phyloP scores from a whole-genome alignment of 2,329 filamentous ascomycete genomes.

The Fonsecaea pedrosoi region DNA sequence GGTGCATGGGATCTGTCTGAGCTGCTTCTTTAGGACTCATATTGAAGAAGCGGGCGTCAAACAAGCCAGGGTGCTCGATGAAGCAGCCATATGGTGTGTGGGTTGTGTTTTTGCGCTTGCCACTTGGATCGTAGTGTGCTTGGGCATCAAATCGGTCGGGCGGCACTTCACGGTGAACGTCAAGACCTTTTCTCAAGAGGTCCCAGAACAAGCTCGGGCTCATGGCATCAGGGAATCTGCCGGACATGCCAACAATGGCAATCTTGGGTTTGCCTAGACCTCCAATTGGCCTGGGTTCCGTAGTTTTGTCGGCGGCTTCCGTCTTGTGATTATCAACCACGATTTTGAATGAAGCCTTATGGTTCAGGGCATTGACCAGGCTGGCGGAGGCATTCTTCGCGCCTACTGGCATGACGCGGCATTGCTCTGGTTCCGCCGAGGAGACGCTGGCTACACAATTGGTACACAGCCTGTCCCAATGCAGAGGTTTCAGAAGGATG shows the following conservation, averaged over 20 bases:
- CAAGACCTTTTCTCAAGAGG: slow-evolving; percentile 44
- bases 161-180: slow-evolving; percentile 44
- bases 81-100: slow-evolving; percentile 47
- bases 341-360: slow-evolving; percentile 8
- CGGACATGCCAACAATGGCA: slow-evolving; percentile 80
- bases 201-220: slow-evolving; percentile 45
- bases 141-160: slow-evolving; percentile 46
- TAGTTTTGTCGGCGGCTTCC: not conserved
- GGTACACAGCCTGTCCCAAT: slow-evolving; percentile 38
- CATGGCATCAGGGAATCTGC: slow-evolving; percentile 64
- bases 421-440: slow-evolving; percentile 5
- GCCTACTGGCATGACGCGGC: slow-evolving; percentile 1
- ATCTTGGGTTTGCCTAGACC: slow-evolving; percentile 26
- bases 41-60: slow-evolving; percentile 52
- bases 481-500: slow-evolving; percentile 37
- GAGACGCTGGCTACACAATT: slow-evolving; percentile 8
- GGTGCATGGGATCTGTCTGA: slow-evolving; percentile 56
- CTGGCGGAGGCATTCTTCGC: slow-evolving; percentile 7
- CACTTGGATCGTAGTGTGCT: slow-evolving; percentile 45
- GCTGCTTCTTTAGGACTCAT: slow-evolving; percentile 43
- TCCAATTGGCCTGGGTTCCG: not conserved
- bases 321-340: not conserved
- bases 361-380: slow-evolving; percentile 10
- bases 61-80: slow-evolving; percentile 47
- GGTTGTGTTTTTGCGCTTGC: slow-evolving; percentile 45